Evolutionary conservation across 225 moss, liverwort and hornwort species (phyloP).

Genomic region (Takakia lepidozioides): DNA sequence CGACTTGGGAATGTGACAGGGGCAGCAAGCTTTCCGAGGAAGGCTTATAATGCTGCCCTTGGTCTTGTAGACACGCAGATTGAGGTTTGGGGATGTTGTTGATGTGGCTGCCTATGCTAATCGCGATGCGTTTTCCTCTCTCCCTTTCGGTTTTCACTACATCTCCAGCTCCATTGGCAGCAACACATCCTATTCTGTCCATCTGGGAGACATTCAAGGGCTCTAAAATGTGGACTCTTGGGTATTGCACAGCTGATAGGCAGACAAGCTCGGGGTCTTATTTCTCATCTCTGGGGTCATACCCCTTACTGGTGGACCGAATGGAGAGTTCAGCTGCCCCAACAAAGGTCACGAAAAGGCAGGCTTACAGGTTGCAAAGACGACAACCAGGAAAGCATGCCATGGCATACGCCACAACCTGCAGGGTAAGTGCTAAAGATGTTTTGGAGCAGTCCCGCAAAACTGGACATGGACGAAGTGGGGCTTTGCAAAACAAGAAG

Average conservation of each 20-base stretch:
- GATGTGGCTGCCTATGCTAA: slow-evolving; percentile 16
- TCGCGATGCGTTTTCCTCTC: slow-evolving; percentile 14
- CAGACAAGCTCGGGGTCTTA: not conserved
- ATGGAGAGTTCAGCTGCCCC: too few relatives aligned
- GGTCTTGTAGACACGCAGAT: slow-evolving; percentile 39
- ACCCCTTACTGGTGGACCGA: too few relatives aligned
- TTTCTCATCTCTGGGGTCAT: slow-evolving; percentile 1
- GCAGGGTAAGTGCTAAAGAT: slow-evolving; percentile 7
- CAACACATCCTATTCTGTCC: not conserved
- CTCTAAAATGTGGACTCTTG: not conserved
- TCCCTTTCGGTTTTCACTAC: slow-evolving; percentile 4
- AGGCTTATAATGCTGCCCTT: slow-evolving; percentile 45
- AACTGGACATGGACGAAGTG: slow-evolving; percentile 1
- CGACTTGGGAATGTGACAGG: too few relatives aligned
- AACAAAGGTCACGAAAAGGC: too few relatives aligned
- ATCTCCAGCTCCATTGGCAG: slow-evolving; percentile 14
- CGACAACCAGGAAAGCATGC: not conserved
- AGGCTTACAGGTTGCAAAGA: too few relatives aligned
- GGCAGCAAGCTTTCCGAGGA: slow-evolving; percentile 15
- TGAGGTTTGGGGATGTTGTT: slow-evolving; percentile 14
- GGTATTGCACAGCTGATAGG: slow-evolving; percentile 1
- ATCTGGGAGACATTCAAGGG: slow-evolving; percentile 6
- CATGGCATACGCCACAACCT: slow-evolving; percentile 1
- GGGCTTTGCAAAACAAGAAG: slow-evolving; percentile 6
- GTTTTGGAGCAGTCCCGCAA: slow-evolving; percentile 2